These are phyloP conservation scores for Lathyrus aphaca DNA, from an alignment of 306 rosid genomes.

Conservation along the genomic window DNA sequence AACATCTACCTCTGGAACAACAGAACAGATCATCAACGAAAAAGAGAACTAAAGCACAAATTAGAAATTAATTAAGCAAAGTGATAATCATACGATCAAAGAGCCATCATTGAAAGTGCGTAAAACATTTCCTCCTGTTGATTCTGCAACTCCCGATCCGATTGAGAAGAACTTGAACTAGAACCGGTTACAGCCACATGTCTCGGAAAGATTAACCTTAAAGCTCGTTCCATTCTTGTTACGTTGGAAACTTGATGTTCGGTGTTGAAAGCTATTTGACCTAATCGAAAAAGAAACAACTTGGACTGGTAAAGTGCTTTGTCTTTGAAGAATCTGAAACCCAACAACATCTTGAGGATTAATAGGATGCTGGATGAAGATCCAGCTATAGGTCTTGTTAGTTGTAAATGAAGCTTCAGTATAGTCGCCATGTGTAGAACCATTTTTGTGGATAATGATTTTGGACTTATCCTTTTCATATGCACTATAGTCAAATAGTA, in stretches of 20 bases:
- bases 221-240: slow-evolving; percentile 51
- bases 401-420: slow-evolving; percentile 37
- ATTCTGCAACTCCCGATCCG: not conserved
- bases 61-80: not conserved
- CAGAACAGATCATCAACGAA: no score
- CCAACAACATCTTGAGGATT: slow-evolving; percentile 45
- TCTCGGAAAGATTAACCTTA: slow-evolving; percentile 27
- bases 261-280: slow-evolving; percentile 42
- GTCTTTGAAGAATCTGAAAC: slow-evolving; percentile 39
- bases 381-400: slow-evolving; percentile 37
- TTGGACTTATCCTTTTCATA: slow-evolving; percentile 9
- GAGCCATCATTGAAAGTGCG: not conserved
- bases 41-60: no score
- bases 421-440: slow-evolving; percentile 36
- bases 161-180: not conserved
- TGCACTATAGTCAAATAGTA: not conserved
- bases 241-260: slow-evolving; percentile 6
- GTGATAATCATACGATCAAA: not conserved
- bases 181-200: not conserved
- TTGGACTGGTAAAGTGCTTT: slow-evolving; percentile 43
- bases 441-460: slow-evolving; percentile 7
- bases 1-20: no score
- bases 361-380: slow-evolving; percentile 30
- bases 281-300: slow-evolving; percentile 58
- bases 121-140: slow-evolving; percentile 3